phyloP scores from a whole-genome alignment of 2,329 filamentous ascomycete genomes.

The Trichothecium roseum region DNA sequence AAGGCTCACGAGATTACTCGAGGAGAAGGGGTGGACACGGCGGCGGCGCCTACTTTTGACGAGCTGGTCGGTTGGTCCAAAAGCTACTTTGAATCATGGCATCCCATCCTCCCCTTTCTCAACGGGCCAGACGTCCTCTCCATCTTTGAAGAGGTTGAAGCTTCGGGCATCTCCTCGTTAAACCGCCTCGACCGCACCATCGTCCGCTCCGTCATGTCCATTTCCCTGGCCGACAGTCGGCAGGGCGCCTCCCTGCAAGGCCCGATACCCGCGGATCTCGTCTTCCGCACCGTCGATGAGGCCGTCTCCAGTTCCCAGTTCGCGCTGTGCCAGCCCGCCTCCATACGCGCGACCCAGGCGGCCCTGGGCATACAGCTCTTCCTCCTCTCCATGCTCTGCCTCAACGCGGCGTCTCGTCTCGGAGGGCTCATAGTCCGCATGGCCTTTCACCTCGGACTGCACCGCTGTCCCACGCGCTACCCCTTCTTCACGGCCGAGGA shows the following conservation, averaged over 20 bases:
- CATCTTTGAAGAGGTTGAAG: conserved; percentile 31
- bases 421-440: conserved; percentile 44
- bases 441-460: conserved; percentile 46
- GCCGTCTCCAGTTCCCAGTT: conserved; percentile 37
- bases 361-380: conserved; percentile 43
- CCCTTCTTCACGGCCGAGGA: conserved; percentile 36
- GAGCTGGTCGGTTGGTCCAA: conserved; percentile 37
- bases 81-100: conserved; percentile 48
- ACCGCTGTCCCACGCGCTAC: conserved; percentile 44
- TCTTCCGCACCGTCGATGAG: conserved; percentile 38
- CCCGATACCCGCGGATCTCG: conserved; percentile 28
- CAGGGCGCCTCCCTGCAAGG: conserved; percentile 20
- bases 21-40: conserved; percentile 3
- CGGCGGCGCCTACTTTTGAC: conserved; percentile 36
- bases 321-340: conserved; percentile 34
- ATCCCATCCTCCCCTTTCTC: conserved; percentile 44
- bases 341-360: conserved; percentile 36
- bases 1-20: conserved; percentile 21
- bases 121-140: conserved; percentile 40
- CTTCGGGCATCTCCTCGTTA: conserved; percentile 16
- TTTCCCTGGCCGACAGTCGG: conserved; percentile 40
- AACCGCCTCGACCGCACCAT: conserved; percentile 28
- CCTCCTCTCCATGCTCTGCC: conserved; percentile 42
- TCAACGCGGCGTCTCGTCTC: conserved; percentile 45
- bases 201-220: conserved; percentile 38